Conservation (phyloP, 208 protist species). For the Jaenimonas drosophilae region DNA sequence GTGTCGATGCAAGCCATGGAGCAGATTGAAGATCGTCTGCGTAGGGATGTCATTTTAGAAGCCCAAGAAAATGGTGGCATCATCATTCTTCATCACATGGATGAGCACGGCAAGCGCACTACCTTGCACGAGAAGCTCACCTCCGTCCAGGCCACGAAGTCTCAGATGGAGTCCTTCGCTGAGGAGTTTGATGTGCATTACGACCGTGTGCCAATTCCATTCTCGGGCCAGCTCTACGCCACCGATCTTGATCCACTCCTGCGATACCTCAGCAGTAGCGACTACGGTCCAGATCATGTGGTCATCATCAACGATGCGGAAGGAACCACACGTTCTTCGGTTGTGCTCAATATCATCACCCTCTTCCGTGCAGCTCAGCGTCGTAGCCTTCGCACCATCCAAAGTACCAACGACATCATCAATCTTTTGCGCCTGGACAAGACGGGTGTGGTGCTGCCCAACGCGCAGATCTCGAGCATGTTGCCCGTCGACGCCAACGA, state of each 20-base stretch:
- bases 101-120: conserved; percentile 18
- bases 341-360: conserved; percentile 74
- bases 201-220: conserved; percentile 73
- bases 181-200: conserved; percentile 40
- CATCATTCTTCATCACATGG: conserved; percentile 62
- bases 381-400: conserved; percentile 29
- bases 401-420: conserved; percentile 22
- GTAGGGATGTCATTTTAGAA: conserved; percentile 70
- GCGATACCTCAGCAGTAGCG: conserved; percentile 32
- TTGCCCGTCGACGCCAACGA: conserved; percentile 18
- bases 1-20: conserved; percentile 68
- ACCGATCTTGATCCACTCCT: conserved; percentile 80
- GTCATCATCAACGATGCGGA: conserved; percentile 79
- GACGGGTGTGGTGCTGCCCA: conserved; percentile 16
- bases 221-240: conserved; percentile 63
- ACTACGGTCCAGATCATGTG: conserved; percentile 24
- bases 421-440: conserved; percentile 30
- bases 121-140: conserved; percentile 48
- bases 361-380: conserved; percentile 47
- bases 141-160: conserved; percentile 52
- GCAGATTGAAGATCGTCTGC: conserved; percentile 82
- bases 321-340: conserved; percentile 54
- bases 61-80: conserved; percentile 60
- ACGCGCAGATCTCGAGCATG: conserved; percentile 28
- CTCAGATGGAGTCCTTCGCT: conserved; percentile 65